Conservation (phyloP, 2,329 filamentous ascomycete species). For the Botryosphaeria dothidea region DNA sequence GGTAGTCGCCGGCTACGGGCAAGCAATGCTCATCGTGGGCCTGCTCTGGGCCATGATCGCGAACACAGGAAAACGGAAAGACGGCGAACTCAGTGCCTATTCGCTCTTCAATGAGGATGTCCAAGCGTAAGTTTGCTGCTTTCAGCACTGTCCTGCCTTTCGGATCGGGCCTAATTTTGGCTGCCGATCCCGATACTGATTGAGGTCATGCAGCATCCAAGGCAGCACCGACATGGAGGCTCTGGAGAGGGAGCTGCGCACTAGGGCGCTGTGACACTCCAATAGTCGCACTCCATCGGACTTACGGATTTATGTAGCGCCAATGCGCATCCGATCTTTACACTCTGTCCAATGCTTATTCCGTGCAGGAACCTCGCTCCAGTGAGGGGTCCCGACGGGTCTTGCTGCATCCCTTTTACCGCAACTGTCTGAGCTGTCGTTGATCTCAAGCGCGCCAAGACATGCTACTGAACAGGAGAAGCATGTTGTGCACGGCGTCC, state of each 20-base stretch:
- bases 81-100: slow-evolving; percentile 34
- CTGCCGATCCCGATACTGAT: slow-evolving; percentile 1
- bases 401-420: not conserved
- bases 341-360: not conserved
- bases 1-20: slow-evolving; percentile 28
- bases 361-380: not conserved
- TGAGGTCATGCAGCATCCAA: slow-evolving; percentile 14
- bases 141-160: not conserved
- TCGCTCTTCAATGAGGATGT: slow-evolving; percentile 32
- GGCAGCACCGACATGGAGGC: slow-evolving; percentile 21
- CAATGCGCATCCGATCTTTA: not conserved
- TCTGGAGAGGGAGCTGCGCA: slow-evolving; percentile 19
- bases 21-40: slow-evolving; percentile 31
- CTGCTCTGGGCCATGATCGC: slow-evolving; percentile 35
- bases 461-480: not conserved
- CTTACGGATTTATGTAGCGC: slow-evolving; percentile 11
- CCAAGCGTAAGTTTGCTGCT: slow-evolving; percentile 25
- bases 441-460: not conserved
- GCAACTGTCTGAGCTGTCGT: not conserved
- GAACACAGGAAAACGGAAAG: slow-evolving; percentile 32
- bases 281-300: slow-evolving; percentile 1
- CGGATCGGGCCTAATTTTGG: slow-evolving; percentile 13
- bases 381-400: not conserved
- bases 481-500: not conserved
- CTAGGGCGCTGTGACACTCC: not conserved